A percentile compares a stretch with the other conserved stretches of the same genome.
These are phyloP conservation scores for Acidomyces sp. DNA, from an alignment of 495 filamentous ascomycete genomes.

Conservation along the genomic window DNA sequence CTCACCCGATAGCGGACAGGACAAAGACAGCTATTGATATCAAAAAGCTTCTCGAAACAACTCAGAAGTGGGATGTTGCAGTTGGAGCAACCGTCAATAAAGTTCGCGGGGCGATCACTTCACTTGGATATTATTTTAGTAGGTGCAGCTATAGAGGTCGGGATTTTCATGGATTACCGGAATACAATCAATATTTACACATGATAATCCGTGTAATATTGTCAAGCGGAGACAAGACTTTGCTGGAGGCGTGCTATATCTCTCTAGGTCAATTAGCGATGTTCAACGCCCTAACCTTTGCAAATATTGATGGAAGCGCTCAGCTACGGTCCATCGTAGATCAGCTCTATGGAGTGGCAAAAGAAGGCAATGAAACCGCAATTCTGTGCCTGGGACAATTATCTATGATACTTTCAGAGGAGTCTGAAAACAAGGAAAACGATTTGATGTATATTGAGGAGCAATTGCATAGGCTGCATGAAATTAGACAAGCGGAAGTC, in stretches of 20 bases:
- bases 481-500: slow-evolving; percentile 67
- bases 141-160: slow-evolving; percentile 39
- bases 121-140: slow-evolving; percentile 48
- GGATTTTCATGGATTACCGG: slow-evolving; percentile 22
- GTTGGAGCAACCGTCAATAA: slow-evolving; percentile 48
- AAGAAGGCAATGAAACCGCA: slow-evolving; percentile 66
- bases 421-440: slow-evolving; percentile 21
- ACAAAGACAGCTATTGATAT: slow-evolving; percentile 31
- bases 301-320: slow-evolving; percentile 28
- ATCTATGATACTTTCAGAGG: slow-evolving; percentile 40
- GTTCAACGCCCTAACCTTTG: slow-evolving; percentile 41
- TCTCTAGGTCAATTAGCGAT: slow-evolving; percentile 66
- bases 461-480: slow-evolving; percentile 61
- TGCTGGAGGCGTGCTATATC: slow-evolving; percentile 47
- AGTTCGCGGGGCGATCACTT: slow-evolving; percentile 47
- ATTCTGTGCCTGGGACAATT: slow-evolving; percentile 62
- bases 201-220: slow-evolving; percentile 40
- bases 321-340: slow-evolving; percentile 39
- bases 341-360: slow-evolving; percentile 51
- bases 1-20: slow-evolving; percentile 41
- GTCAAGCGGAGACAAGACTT: slow-evolving; percentile 39
- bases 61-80: slow-evolving; percentile 40
- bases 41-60: slow-evolving; percentile 29
- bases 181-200: slow-evolving; percentile 32
- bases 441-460: slow-evolving; percentile 38